These are phyloP conservation scores for Selaginella tamariscina DNA, from an alignment of 75 land plant genomes.

Conservation along the genomic window DNA sequence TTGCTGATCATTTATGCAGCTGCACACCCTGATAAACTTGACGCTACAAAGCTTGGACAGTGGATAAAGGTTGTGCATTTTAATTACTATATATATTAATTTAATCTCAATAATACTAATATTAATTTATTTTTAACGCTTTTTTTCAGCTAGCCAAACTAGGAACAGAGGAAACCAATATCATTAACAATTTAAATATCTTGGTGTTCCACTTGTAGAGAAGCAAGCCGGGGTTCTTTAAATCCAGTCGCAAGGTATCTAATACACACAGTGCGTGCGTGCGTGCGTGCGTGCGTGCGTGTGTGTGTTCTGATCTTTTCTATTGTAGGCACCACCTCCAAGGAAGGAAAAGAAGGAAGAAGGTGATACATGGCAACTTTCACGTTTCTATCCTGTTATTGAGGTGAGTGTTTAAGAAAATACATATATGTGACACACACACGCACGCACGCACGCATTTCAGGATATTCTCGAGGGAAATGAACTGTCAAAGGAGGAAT, in stretches of 20 bases:
- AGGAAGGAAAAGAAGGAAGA: conserved; percentile 77
- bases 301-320: background rate
- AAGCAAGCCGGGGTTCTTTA: conserved; percentile 67
- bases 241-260: conserved; percentile 27
- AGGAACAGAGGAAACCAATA: conserved; percentile 69
- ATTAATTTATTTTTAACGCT: background rate
- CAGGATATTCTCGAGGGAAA: conserved; percentile 71
- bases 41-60: conserved; percentile 58
- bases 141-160: conserved; percentile 62
- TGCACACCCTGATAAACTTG: conserved; percentile 85
- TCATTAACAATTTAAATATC: conserved; percentile 63
- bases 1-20: conserved; percentile 89
- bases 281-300: no score
- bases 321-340: conserved; percentile 27
- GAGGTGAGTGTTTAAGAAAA: conserved; percentile 53
- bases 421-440: no score
- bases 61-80: conserved; percentile 60
- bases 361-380: conserved; percentile 63
- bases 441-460: no score
- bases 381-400: conserved; percentile 84
- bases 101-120: no score
- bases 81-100: no score
- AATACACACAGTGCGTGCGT: background rate
- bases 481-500: conserved; percentile 73
- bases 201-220: conserved; percentile 56